A percentile compares a stretch with the other conserved stretches of the same genome.
Conservation (phyloP, 805 yeast genomes). For the Monosporozyma servazzii region DNA sequence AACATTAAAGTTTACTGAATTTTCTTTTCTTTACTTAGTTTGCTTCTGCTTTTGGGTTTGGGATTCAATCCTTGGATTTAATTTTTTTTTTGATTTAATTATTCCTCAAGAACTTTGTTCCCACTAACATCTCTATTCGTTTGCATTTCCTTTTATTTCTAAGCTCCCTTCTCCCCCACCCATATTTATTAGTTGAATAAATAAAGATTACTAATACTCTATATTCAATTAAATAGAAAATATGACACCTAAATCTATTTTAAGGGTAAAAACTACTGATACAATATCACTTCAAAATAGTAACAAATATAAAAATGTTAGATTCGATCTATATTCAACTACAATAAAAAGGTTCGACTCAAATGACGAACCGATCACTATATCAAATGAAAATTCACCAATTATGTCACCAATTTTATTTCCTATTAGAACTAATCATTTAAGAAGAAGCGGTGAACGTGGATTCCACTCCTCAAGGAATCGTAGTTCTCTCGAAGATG, state of each 20-base stretch:
- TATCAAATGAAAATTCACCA: slow-evolving; percentile 46
- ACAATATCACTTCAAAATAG: not conserved
- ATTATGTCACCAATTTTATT: slow-evolving; percentile 14
- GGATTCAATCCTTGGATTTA: too few relatives aligned
- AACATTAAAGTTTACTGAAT: not conserved
- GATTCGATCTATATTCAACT: slow-evolving; percentile 53
- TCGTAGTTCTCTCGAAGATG: not conserved
- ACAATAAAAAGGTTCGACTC: slow-evolving; percentile 59
- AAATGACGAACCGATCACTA: slow-evolving; percentile 50
- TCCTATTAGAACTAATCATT: slow-evolving; percentile 4
- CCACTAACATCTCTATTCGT: not conserved
- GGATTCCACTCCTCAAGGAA: not conserved
- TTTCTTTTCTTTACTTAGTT: not conserved
- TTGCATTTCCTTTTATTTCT: not conserved
- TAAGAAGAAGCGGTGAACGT: not conserved
- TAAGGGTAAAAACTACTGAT: not conserved
- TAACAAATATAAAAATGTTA: slow-evolving; percentile 38
- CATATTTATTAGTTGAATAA: not conserved
- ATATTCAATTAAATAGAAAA: too few relatives aligned
- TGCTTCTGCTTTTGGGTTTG: not conserved
- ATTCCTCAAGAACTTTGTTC: not conserved
- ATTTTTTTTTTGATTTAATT: not conserved
- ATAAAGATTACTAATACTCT: not conserved
- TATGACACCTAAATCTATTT: not conserved
- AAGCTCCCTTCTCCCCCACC: not conserved